Base-by-base conservation (phyloP, 2,329 filamentous ascomycete genomes). In the Clonostachys solani region DNA sequence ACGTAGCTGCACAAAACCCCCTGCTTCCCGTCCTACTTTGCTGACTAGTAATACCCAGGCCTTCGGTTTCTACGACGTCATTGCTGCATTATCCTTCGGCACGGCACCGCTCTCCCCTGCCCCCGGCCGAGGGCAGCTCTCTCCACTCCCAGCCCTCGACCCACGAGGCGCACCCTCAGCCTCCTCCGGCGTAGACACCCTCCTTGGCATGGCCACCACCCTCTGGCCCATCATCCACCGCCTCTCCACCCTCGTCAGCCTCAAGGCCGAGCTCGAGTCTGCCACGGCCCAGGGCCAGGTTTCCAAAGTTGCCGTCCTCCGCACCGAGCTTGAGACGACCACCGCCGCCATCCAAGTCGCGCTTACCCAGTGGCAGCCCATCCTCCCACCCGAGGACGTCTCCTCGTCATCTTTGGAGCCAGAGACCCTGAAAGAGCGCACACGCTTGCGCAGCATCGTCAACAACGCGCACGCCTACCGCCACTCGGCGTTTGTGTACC, bases 11-110 rank as follows among this genome's bases (percentile, higher is more conserved):
- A 29, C 17, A 4, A 15, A 17, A 29, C 7, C 13, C 5, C 23
- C 7, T 29, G 17, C 35, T 16, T 12, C 19, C 17, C 5, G 15
- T 42, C 9, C 12, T 17, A 7, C 18, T 47, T 46, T 41, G 41
- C 41, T 29, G 9, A 29, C 23, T 29, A 29, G 8, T 29, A 6
- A 10, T 23, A 33, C 15, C 33, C 47, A 84, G 80, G 80, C 80
- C 2, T 85, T 84, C 54, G 74, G 78, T 6, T 84, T 84, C 54
- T 84, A 84, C 62, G 81, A 84, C 57, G 81, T 84, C 18, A 84
- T 84, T 47, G 75, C 80, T 6, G 80, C 81, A 2, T 64, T 85
- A 33, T 84, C 81, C 1, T 73, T 83, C 44, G 80, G 79, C 47
- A 81, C 77, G 12, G 68, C 78, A 5, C 80, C 80, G 3, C 67